A percentile compares a stretch with the other conserved stretches of the same genome.
phyloP scores from a whole-genome alignment of 2,329 filamentous ascomycete genomes.

The Coleophoma crateriformis region DNA sequence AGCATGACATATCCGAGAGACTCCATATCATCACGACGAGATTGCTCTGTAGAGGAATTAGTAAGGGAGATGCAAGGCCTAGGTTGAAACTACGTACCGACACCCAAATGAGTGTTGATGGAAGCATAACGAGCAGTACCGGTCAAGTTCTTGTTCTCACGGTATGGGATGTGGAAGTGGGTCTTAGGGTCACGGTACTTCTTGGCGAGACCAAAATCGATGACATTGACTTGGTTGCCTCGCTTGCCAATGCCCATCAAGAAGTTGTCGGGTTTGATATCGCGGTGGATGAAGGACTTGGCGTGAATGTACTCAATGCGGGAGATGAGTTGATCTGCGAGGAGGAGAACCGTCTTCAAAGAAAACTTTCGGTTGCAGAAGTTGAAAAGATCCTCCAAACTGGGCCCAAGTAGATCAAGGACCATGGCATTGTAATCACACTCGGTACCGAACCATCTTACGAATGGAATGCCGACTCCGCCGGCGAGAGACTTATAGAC shows the following conservation, averaged over 20 bases:
- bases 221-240: conserved; percentile 98
- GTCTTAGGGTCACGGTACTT: conserved; percentile 99
- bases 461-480: conserved; percentile 96
- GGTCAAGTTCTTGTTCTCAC: conserved; percentile 99
- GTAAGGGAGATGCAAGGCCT: conserved; percentile 12
- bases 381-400: conserved; percentile 98
- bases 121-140: conserved; percentile 97
- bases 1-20: conserved; percentile 99
- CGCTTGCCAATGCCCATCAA: conserved; percentile 99
- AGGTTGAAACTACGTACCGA: conserved; percentile 52
- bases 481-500: conserved; percentile 88
- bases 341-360: conserved; percentile 91
- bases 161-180: conserved; percentile 98
- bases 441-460: conserved; percentile 99
- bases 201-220: conserved; percentile 98
- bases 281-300: conserved; percentile 98
- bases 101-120: conserved; percentile 97
- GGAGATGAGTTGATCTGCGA: conserved; percentile 97
- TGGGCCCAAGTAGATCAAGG: conserved; percentile 90
- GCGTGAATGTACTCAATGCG: conserved; percentile 99
- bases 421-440: conserved; percentile 99
- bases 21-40: conserved; percentile 98
- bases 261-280: conserved; percentile 99
- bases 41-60: conserved; percentile 67
- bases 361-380: conserved; percentile 99